phyloP scores from a whole-genome alignment of 306 rosid species.

The Rubus parviflorus region DNA sequence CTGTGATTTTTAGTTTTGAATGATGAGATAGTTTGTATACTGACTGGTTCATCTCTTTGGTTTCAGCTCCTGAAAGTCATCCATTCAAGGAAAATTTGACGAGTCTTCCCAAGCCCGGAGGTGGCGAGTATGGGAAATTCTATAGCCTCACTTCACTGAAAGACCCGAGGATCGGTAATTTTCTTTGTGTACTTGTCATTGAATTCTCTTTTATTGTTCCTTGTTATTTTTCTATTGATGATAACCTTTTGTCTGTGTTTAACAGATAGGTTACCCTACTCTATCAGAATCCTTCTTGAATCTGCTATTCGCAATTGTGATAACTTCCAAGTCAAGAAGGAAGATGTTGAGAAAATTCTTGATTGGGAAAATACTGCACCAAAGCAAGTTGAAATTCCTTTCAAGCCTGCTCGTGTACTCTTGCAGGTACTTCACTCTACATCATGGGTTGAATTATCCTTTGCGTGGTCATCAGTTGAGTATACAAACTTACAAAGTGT shows the following conservation, averaged over 20 bases:
- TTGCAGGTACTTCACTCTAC: constrained; percentile 59
- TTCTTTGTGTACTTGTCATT: background rate
- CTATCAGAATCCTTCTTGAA: constrained; percentile 70
- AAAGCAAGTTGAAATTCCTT: constrained; percentile 90
- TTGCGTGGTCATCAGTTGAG: constrained; percentile 8
- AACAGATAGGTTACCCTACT: constrained; percentile 78
- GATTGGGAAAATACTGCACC: constrained; percentile 76
- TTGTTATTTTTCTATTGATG: constrained; percentile 12
- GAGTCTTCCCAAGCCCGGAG: constrained; percentile 90
- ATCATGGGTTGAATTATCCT: constrained; percentile 3
- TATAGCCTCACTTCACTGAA: constrained; percentile 92
- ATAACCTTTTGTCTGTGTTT: constrained; percentile 16
- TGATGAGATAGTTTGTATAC: background rate
- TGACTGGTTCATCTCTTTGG: constrained; percentile 16
- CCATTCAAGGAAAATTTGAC: constrained; percentile 88
- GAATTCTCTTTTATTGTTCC: background rate
- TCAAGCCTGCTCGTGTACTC: constrained; percentile 94
- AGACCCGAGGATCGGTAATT: constrained; percentile 86
- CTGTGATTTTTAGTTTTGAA: background rate
- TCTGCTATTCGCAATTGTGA: constrained; percentile 88
- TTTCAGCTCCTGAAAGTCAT: constrained; percentile 66
- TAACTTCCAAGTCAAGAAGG: constrained; percentile 81
- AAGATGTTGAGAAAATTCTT: constrained; percentile 88
- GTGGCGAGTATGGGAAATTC: constrained; percentile 93
- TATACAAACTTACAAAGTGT: background rate